These are phyloP conservation scores for Priceomyces carsonii DNA, from an alignment of 805 yeast species.

Conservation along the genomic window DNA sequence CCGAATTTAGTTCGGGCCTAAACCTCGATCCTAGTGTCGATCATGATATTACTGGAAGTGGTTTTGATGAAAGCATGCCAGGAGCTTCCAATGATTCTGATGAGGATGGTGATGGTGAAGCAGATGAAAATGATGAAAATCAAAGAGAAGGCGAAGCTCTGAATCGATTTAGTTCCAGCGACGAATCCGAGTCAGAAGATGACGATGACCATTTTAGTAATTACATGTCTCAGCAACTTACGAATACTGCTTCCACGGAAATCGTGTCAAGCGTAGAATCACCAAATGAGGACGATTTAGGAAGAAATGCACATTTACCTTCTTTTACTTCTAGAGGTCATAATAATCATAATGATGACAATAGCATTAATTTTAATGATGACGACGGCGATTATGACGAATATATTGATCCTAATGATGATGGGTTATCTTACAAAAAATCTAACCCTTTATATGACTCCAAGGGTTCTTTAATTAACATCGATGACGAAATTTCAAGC, in stretches of 20 bases:
- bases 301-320: slow-evolving; percentile 21
- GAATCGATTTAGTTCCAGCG: slow-evolving; percentile 20
- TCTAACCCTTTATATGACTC: slow-evolving; percentile 62
- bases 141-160: slow-evolving; percentile 2
- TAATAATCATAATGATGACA: slow-evolving; percentile 26
- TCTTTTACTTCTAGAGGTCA: slow-evolving; percentile 11
- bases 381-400: slow-evolving; percentile 50
- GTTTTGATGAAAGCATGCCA: slow-evolving; percentile 27
- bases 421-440: slow-evolving; percentile 72
- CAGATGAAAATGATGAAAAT: slow-evolving; percentile 17
- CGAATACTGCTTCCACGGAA: slow-evolving; percentile 47
- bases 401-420: slow-evolving; percentile 79
- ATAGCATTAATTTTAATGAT: slow-evolving; percentile 12
- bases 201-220: slow-evolving; percentile 63
- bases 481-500: slow-evolving; percentile 25
- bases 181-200: slow-evolving; percentile 38
- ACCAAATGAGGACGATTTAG: slow-evolving; percentile 60
- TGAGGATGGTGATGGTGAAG: slow-evolving; percentile 19
- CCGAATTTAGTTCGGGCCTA: slow-evolving; percentile 25
- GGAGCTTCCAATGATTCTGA: neutral
- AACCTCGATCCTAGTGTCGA: slow-evolving; percentile 31
- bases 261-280: slow-evolving; percentile 42
- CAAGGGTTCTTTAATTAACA: slow-evolving; percentile 19
- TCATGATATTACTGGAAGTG: slow-evolving; percentile 28
- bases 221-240: slow-evolving; percentile 75